phyloP scores from a whole-genome alignment of 2,329 filamentous ascomycete species.

The Xenoacremonium recifei region DNA sequence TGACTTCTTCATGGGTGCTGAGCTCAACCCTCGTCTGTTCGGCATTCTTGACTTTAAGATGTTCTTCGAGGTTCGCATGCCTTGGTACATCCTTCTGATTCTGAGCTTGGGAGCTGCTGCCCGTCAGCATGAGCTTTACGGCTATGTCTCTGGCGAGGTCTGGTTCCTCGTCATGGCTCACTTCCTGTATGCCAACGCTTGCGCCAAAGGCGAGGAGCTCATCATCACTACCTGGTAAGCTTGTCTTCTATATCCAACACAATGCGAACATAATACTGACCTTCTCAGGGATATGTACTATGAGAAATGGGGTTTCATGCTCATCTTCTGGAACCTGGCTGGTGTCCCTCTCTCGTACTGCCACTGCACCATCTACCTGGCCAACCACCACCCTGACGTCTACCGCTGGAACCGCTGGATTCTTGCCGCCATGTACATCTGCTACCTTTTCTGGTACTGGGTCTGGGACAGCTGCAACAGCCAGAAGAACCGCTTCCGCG shows the following conservation, averaged over 20 bases:
- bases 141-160: constrained; percentile 84
- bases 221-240: constrained; percentile 76
- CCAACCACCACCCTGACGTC: constrained; percentile 74
- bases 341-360: constrained; percentile 90
- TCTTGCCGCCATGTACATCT: constrained; percentile 61
- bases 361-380: constrained; percentile 88
- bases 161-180: constrained; percentile 84
- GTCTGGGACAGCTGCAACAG: constrained; percentile 90
- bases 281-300: constrained; percentile 85
- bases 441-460: constrained; percentile 85
- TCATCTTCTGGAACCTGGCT: constrained; percentile 96
- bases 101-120: constrained; percentile 73
- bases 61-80: constrained; percentile 92
- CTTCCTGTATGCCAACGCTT: constrained; percentile 89
- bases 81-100: constrained; percentile 88
- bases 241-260: not conserved
- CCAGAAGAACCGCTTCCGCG: constrained; percentile 91
- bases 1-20: constrained; percentile 92
- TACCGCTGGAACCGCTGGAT: constrained; percentile 75
- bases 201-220: constrained; percentile 86
- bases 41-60: constrained; percentile 91
- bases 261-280: not conserved
- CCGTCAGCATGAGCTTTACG: constrained; percentile 80
- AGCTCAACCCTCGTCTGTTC: constrained; percentile 86
- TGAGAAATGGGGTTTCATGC: constrained; percentile 96